A percentile compares a stretch with the other conserved stretches of the same genome.
phyloP scores from a whole-genome alignment of 306 rosid species.

The Calophaca sinica region DNA sequence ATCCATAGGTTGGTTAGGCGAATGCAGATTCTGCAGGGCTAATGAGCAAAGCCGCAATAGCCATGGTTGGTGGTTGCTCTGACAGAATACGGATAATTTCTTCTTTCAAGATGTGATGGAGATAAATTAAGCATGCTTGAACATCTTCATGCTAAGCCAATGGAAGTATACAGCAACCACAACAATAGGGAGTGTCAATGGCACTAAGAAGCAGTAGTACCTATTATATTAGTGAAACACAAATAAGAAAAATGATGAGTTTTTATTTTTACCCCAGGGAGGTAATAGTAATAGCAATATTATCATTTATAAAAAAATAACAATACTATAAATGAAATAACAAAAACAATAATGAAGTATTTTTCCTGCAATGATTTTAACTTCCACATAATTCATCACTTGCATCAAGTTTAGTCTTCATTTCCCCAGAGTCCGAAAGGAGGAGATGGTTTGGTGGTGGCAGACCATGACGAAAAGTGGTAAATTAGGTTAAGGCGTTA shows the following conservation, averaged over 20 bases:
- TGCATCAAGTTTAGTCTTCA: too few relatives aligned
- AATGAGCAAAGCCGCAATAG: background rate
- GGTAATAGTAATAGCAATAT: constrained; percentile 1
- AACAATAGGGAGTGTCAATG: constrained; percentile 80
- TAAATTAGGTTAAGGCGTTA: too few relatives aligned
- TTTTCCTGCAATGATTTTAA: too few relatives aligned
- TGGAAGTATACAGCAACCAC: constrained; percentile 79
- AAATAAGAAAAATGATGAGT: constrained; percentile 31
- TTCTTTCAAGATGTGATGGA: constrained; percentile 24
- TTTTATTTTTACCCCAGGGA: background rate
- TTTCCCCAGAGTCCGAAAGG: too few relatives aligned
- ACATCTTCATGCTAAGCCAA: constrained; percentile 94
- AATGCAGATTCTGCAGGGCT: constrained; percentile 1
- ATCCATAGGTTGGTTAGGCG: background rate
- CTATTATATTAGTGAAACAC: constrained; percentile 44
- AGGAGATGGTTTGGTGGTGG: too few relatives aligned
- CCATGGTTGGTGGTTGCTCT: constrained; percentile 11
- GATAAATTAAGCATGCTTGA: constrained; percentile 75
- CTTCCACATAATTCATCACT: too few relatives aligned
- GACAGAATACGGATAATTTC: background rate
- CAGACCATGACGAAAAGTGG: too few relatives aligned
- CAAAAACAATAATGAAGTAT: background rate
- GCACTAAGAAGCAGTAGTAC: constrained; percentile 89
- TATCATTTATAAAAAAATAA: too few relatives aligned
- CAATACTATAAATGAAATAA: background rate